A percentile compares a stretch with the other conserved stretches of the same genome.
phyloP scores from a whole-genome alignment of 805 yeast species.

The Scheffersomyces coipomensis region DNA sequence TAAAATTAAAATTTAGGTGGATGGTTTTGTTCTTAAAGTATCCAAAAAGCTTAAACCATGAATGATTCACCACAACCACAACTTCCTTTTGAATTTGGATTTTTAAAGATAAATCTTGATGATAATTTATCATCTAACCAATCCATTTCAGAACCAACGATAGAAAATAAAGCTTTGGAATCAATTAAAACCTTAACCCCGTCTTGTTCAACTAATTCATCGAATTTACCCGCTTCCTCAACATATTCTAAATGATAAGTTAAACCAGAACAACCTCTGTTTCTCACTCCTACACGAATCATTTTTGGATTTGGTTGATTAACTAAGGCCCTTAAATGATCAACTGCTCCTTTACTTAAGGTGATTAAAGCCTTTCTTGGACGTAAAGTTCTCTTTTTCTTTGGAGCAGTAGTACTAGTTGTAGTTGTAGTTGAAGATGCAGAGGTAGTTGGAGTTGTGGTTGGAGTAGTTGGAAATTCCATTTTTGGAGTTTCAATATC shows the following conservation, averaged over 20 bases:
- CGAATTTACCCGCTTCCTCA: conserved; percentile 87
- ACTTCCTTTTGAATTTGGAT: conserved; percentile 96
- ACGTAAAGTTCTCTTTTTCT: conserved; percentile 56
- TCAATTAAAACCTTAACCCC: conserved; percentile 91
- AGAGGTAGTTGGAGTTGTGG: not conserved
- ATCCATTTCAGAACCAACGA: conserved; percentile 98
- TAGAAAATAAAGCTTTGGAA: conserved; percentile 92
- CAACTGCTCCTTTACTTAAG: conserved; percentile 70
- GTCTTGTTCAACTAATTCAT: conserved; percentile 89
- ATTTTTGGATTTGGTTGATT: conserved; percentile 85
- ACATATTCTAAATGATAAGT: conserved; percentile 92
- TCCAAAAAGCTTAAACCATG: conserved; percentile 61
- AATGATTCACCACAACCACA: conserved; percentile 99
- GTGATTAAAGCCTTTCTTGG: conserved; percentile 92
- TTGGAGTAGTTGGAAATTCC: not conserved
- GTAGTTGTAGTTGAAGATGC: conserved; percentile 3
- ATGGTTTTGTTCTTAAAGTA: not conserved
- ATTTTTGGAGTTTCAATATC: conserved; percentile 4
- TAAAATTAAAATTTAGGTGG: not conserved
- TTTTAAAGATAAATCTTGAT: conserved; percentile 85
- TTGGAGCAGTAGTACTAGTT: conserved; percentile 6
- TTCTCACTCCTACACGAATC: conserved; percentile 90
- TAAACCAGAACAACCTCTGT: conserved; percentile 95
- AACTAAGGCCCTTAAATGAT: conserved; percentile 64
- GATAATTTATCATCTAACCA: conserved; percentile 93